Base-by-base conservation (phyloP, 202 grass and related monocot species). In the Cymbopogon flexuosus region DNA sequence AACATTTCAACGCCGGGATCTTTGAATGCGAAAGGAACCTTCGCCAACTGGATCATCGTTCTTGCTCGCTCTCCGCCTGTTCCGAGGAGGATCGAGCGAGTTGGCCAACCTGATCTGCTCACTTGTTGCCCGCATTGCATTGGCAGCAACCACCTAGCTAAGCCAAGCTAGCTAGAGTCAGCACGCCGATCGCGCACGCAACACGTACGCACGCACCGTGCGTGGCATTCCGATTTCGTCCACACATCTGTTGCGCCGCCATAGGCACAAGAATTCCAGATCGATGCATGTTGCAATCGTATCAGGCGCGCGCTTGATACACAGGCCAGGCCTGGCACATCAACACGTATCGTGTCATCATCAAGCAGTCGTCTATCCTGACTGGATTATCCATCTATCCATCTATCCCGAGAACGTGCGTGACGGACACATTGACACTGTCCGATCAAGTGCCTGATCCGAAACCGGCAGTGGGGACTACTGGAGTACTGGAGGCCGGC, bases 1-100 rank as follows among this genome's bases (percentile, higher is more conserved):
- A 29, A 41, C 45, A 75, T 37, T 59, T 76, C 73, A n/a, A 76
- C 22, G 73, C 73, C 73, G 47, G 64, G 77, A 79, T 79, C 64
- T 80, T 12, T n/a, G 57, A 9, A 22, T 61, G 66, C 23, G 72
- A 75, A 75, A 58, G 23, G 61, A 58, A 27, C 71, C 62, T 75
- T 75, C 5, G 46, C 60, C 11, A 79, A 23, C 46, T 13, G 27
- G 27, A 27, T 27, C 27, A 27, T 27, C 27, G 27, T 27, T 27
- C 27, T 27, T 27, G 27, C 27, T 27, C 27, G 27, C 27, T 27
- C 27, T 27, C 27, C 27, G 27, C 27, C 27, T 27, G 27, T 27
- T 49, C 46, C 46, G 46, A 49, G 46, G 11, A 36, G 31, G 34
- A 27, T 27, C 27, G 27, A 27, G 27, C 27, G 27, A 27, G 27